Evolutionary conservation across 1,284 basidiomycete species (phyloP), one percentile per base, ranked within the genome.

Genomic region (Microbotryum silenes-acaulis): DNA sequence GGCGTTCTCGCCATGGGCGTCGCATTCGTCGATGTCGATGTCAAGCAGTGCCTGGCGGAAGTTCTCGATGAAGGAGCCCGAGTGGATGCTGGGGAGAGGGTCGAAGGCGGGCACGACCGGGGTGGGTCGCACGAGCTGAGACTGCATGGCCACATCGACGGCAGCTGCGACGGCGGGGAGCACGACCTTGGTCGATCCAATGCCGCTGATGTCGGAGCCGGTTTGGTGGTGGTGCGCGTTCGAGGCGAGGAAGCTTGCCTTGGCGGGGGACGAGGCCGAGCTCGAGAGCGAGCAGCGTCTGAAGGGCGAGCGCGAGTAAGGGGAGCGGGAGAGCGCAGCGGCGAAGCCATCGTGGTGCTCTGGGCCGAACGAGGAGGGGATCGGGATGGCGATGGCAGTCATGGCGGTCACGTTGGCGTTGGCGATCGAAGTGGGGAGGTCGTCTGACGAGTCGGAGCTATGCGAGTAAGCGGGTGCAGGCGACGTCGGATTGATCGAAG

Each of bases 1-100:
- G 1, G 96, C 93, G 68, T 86, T 86, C 77, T 98, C 96, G 16
- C 89, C 86, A 72, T 92, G 84, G 46, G 74, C 77, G 53, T 78
- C 77, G 68, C 77, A 78, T 29, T 69, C 70, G 59, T 78, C 74
- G 9, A 77, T 65, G 66, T 78, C 75, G 61, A 73, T 71, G 31
- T 58, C 64, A 21, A 56, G 42, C 16, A 74, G 62, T 8, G 66
- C 67, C 27, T 58, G 46, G 42, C 56, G 55, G 57, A 71, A 70
- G 56, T 68, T 64, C 42, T 66, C 54, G 51, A 66, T 49, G 56
- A 67, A 62, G 14, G 66, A 51, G 9, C 70, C 70, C 23, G 62
- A 58, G 63, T 65, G 64, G 20, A 71, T 56, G 10, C 20, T 8
- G 14, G 59, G 63, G 27, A 64, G 56, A 23, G 59, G 57, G 9